Evolutionary conservation across 208 protist genomes (phyloP).

Genomic region (Porcisia deanei): DNA sequence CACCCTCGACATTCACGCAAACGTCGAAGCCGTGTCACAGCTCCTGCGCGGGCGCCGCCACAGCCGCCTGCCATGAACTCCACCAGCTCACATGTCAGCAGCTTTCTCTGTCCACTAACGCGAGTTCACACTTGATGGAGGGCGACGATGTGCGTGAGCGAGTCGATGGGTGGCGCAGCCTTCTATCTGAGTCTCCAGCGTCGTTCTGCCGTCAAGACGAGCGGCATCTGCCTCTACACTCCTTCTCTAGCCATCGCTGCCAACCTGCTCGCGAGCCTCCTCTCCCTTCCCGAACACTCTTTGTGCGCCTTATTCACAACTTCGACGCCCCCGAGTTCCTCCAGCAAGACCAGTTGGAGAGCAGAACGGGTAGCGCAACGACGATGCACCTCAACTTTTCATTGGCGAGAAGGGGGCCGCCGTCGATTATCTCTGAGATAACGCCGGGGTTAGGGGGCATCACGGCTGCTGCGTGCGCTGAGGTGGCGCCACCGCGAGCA

Average conservation of each 20-base stretch:
- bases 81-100: background rate
- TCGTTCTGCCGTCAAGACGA: background rate
- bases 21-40: background rate
- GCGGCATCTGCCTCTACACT: background rate
- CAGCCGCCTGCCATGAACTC: background rate
- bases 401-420: background rate
- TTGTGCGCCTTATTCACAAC: conserved; percentile 33
- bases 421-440: too few relatives aligned
- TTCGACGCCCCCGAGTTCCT: conserved; percentile 12
- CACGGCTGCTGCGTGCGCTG: background rate
- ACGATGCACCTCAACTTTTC: background rate
- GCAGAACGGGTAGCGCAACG: background rate
- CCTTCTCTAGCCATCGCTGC: background rate
- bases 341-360: background rate
- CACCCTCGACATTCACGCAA: background rate
- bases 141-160: background rate
- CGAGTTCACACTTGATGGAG: background rate
- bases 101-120: background rate
- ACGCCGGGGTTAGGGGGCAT: background rate
- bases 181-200: background rate
- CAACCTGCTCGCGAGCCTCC: conserved; percentile 1
- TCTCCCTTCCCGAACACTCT: conserved; percentile 30
- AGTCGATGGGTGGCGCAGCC: background rate
- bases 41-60: background rate
- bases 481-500: background rate